Percentiles rank a stretch among this genome's conserved stretches.
phyloP scores from a whole-genome alignment of 164 flowering plant species.

The Vitis labrusca region DNA sequence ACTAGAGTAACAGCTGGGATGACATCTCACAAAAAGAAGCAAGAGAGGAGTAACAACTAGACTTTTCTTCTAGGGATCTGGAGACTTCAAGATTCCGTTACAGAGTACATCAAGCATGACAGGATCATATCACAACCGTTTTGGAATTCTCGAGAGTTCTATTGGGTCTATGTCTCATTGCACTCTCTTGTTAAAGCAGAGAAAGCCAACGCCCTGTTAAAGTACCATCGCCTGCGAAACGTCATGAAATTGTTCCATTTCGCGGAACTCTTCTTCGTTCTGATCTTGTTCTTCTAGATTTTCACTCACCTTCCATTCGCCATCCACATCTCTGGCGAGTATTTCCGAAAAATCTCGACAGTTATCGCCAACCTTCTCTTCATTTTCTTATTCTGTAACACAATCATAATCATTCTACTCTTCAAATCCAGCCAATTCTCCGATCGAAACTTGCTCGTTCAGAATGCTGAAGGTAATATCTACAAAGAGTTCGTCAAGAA shows the following conservation, averaged over 20 bases:
- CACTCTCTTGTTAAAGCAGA: slow-evolving; percentile 31
- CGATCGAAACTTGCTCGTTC: slow-evolving; percentile 1
- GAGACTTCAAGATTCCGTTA: too few species aligned
- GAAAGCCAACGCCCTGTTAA: slow-evolving; percentile 41
- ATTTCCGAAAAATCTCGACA: slow-evolving; percentile 20
- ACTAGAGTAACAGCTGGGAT: too few species aligned
- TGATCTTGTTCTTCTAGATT: slow-evolving; percentile 45
- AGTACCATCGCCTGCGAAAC: slow-evolving; percentile 33
- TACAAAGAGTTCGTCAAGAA: slow-evolving; percentile 21
- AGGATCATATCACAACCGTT: too few species aligned
- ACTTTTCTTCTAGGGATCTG: too few species aligned
- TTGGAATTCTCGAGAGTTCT: too few species aligned
- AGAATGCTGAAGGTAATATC: slow-evolving; percentile 16
- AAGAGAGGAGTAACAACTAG: too few species aligned
- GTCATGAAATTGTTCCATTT: slow-evolving; percentile 45
- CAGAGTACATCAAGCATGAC: too few species aligned
- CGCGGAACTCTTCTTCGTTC: slow-evolving; percentile 40
- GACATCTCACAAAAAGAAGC: too few species aligned
- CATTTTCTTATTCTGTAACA: slow-evolving; percentile 46
- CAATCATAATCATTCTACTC: slow-evolving; percentile 42
- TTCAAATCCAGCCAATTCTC: slow-evolving; percentile 31
- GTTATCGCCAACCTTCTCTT: slow-evolving; percentile 46
- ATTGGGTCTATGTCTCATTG: too few species aligned
- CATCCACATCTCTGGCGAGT: slow-evolving; percentile 39
- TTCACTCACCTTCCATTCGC: slow-evolving; percentile 40